These are phyloP conservation scores for Geotrichum candidum DNA, from an alignment of 1,139 yeast genomes.

Conservation along the genomic window DNA sequence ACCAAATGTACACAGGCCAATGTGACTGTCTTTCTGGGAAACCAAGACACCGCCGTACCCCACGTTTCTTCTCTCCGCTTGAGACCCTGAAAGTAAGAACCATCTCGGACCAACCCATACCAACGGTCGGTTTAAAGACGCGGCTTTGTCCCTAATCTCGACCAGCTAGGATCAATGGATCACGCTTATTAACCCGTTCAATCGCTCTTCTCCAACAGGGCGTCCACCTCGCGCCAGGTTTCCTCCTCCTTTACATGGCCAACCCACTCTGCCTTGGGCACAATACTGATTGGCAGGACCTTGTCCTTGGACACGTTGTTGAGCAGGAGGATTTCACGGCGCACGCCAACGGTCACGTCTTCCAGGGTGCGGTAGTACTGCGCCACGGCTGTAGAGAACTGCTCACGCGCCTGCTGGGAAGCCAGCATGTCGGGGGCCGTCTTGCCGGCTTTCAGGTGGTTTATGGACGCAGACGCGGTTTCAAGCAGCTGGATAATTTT, in stretches of 20 bases:
- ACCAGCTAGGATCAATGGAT: not conserved
- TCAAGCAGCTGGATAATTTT: conserved; percentile 38
- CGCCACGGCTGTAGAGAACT: conserved; percentile 31
- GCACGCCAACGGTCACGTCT: conserved; percentile 36
- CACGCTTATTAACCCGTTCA: not conserved
- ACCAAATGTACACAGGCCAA: not conserved
- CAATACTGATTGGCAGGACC: conserved; percentile 34
- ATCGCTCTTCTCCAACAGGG: not conserved
- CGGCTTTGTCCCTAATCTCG: not conserved
- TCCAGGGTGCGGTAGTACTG: conserved; percentile 33
- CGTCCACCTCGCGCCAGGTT: conserved; percentile 28
- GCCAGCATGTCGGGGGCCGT: conserved; percentile 25
- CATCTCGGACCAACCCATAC: not conserved
- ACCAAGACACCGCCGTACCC: not conserved
- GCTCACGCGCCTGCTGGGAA: conserved; percentile 26
- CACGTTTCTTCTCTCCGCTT: not conserved
- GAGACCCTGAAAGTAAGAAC: not conserved
- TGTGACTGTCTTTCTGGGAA: not conserved
- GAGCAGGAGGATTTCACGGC: conserved; percentile 38
- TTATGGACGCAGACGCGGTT: conserved; percentile 39
- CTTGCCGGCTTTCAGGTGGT: conserved; percentile 37
- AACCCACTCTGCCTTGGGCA: conserved; percentile 35
- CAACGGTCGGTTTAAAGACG: not conserved
- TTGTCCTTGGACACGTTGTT: conserved; percentile 38
- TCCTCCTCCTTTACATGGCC: conserved; percentile 34